Percentiles rank a stretch among this genome's conserved stretches.
Evolutionary conservation across 2,329 filamentous ascomycete species (phyloP).

Genomic region (Epichloe typhina): DNA sequence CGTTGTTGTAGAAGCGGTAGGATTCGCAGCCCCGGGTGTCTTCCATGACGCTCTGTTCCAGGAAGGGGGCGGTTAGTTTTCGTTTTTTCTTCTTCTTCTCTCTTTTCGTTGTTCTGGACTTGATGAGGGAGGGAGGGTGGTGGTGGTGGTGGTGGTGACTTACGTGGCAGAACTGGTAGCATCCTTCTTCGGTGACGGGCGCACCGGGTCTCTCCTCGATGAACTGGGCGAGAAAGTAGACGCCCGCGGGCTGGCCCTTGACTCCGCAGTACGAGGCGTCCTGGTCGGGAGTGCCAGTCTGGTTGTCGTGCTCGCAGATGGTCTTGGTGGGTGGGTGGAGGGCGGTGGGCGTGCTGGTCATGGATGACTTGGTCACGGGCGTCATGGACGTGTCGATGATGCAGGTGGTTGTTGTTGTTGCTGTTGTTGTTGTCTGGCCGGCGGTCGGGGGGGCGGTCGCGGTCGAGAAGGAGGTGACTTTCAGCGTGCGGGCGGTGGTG

Average conservation of each 20-base stretch:
- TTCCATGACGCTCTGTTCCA: slow-evolving; percentile 17
- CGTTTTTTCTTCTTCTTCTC: no score
- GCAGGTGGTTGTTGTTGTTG: no score
- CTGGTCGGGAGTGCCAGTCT: slow-evolving; percentile 18
- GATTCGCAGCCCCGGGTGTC: slow-evolving; percentile 20
- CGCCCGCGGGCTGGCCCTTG: slow-evolving; percentile 20
- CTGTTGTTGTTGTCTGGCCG: no score
- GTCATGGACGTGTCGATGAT: slow-evolving; percentile 22
- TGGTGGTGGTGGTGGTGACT: slow-evolving; percentile 5
- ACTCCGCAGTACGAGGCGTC: slow-evolving; percentile 24
- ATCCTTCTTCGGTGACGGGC: slow-evolving; percentile 25
- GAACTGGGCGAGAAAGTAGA: slow-evolving; percentile 26
- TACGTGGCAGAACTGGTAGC: slow-evolving; percentile 29
- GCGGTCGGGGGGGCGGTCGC: neutral
- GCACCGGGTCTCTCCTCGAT: slow-evolving; percentile 20
- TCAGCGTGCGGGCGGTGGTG: neutral
- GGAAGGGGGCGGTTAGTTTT: neutral
- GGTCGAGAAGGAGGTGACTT: neutral
- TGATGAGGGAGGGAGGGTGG: no score
- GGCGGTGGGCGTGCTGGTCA: slow-evolving; percentile 13
- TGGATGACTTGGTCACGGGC: slow-evolving; percentile 16
- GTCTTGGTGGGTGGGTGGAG: slow-evolving; percentile 17
- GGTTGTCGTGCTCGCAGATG: slow-evolving; percentile 15
- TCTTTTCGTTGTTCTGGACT: no score
- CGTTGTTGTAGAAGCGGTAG: slow-evolving; percentile 22